Evolutionary conservation across 768 basidiomycete genomes (phyloP).

Genomic region (Saitozyma sp.): DNA sequence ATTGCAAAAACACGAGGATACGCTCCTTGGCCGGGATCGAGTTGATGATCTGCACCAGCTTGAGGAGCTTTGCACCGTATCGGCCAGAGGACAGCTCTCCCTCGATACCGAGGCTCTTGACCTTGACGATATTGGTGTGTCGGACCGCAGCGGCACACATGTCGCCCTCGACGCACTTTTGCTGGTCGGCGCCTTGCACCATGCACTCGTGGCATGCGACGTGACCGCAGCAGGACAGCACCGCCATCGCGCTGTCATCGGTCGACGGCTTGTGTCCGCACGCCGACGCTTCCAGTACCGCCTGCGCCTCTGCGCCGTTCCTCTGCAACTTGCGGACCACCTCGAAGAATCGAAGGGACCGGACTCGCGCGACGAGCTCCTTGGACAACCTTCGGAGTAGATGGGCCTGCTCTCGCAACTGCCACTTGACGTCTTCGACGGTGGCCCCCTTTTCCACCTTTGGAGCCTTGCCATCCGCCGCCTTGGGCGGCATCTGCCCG

Average conservation of each 20-base stretch:
- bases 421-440: constrained; percentile 65
- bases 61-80: constrained; percentile 52
- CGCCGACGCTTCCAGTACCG: constrained; percentile 52
- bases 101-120: constrained; percentile 45
- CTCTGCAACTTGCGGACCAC: constrained; percentile 82
- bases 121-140: constrained; percentile 51
- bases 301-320: constrained; percentile 60
- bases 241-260: constrained; percentile 58
- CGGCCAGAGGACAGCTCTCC: constrained; percentile 39
- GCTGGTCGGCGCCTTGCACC: constrained; percentile 66
- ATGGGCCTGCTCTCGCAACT: constrained; percentile 82
- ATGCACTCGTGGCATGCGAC: constrained; percentile 79
- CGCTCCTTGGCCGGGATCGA: constrained; percentile 76
- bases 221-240: constrained; percentile 90
- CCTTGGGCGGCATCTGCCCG: constrained; percentile 42
- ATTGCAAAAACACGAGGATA: constrained; percentile 92
- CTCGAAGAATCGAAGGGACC: constrained; percentile 88
- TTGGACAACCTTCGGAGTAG: constrained; percentile 78
- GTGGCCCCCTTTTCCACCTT: constrained; percentile 60
- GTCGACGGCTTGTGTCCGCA: constrained; percentile 57
- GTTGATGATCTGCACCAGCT: constrained; percentile 72
- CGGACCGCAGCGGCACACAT: constrained; percentile 78
- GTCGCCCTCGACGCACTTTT: constrained; percentile 75
- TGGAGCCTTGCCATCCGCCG: constrained; percentile 59
- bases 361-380: constrained; percentile 83